phyloP scores from a whole-genome alignment of 352 stramenopile species.

The Pythium aristosporum region DNA sequence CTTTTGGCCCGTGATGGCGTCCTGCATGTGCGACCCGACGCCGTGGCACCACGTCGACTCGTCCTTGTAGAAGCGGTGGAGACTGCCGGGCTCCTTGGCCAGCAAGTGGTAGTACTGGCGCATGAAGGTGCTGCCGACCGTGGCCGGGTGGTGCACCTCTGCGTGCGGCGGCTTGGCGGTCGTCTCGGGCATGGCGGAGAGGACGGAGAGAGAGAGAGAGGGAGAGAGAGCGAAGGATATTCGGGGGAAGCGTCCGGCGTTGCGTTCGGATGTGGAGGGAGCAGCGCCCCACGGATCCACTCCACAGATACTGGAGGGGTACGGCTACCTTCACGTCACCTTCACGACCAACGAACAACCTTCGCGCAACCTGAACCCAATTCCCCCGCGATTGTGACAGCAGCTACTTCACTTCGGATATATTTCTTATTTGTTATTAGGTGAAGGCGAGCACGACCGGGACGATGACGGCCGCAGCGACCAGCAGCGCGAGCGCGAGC shows the following conservation, averaged over 20 bases:
- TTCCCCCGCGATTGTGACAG: conserved; percentile 9
- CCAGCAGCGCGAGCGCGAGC: conserved; percentile 33
- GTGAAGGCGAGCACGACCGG: conserved; percentile 47
- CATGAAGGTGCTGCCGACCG: conserved; percentile 86
- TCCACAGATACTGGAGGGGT: conserved; percentile 28
- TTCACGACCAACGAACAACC: background rate
- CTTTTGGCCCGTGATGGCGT: conserved; percentile 69
- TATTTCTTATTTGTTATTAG: conserved; percentile 11
- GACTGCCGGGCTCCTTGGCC: conserved; percentile 76
- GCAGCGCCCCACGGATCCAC: background rate
- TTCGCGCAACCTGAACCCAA: conserved; percentile 20
- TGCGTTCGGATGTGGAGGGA: conserved; percentile 6
- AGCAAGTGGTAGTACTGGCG: conserved; percentile 90
- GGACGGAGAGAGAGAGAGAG: background rate
- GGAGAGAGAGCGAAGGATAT: conserved; percentile 6
- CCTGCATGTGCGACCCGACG: conserved; percentile 77
- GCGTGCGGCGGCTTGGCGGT: conserved; percentile 17
- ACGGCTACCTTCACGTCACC: conserved; percentile 19
- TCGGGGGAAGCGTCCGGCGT: background rate
- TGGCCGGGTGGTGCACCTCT: conserved; percentile 53
- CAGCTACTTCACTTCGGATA: background rate
- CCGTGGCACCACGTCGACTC: conserved; percentile 82
- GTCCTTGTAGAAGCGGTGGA: conserved; percentile 90
- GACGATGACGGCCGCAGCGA: conserved; percentile 48
- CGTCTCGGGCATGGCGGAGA: conserved; percentile 50